These are phyloP conservation scores for Eucalyptus pauciflora DNA, from an alignment of 345 rosid species.

Conservation along the genomic window DNA sequence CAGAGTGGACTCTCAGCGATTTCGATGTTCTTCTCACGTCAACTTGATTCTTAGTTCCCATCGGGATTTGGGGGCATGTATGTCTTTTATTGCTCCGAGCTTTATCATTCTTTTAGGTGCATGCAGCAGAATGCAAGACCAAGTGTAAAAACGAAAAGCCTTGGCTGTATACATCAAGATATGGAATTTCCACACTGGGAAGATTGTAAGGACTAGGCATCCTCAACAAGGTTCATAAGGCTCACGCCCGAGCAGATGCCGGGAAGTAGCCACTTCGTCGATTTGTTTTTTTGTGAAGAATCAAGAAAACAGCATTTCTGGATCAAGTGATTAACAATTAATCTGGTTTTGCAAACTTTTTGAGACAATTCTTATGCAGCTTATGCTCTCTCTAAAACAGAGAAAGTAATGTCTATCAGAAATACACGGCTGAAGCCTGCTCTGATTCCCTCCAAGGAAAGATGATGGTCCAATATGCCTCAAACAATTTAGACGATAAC, in stretches of 20 bases:
- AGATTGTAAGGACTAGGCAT: background rate
- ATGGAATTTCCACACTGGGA: background rate
- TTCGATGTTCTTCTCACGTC: constrained; percentile 33
- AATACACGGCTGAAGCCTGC: background rate
- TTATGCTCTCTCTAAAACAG: background rate
- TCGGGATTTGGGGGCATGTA: background rate
- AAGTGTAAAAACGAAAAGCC: background rate
- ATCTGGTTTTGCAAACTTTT: background rate
- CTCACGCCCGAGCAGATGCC: background rate
- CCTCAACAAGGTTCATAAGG: background rate
- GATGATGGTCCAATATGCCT: background rate
- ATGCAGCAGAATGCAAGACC: background rate
- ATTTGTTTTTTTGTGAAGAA: background rate
- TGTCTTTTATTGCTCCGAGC: background rate
- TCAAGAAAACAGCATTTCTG: background rate
- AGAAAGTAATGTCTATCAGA: background rate
- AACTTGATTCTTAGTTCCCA: background rate
- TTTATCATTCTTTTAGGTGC: background rate
- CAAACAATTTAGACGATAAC: background rate
- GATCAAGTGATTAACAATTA: background rate
- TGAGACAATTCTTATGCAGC: background rate
- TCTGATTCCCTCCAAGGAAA: background rate
- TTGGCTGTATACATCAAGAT: background rate
- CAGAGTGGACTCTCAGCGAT: constrained; percentile 54
- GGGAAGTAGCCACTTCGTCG: background rate